A percentile compares a stretch with the other conserved stretches of the same genome.
These are phyloP conservation scores for Sugiyamaella castrensis DNA, from an alignment of 1,139 yeast species.

Conservation along the genomic window DNA sequence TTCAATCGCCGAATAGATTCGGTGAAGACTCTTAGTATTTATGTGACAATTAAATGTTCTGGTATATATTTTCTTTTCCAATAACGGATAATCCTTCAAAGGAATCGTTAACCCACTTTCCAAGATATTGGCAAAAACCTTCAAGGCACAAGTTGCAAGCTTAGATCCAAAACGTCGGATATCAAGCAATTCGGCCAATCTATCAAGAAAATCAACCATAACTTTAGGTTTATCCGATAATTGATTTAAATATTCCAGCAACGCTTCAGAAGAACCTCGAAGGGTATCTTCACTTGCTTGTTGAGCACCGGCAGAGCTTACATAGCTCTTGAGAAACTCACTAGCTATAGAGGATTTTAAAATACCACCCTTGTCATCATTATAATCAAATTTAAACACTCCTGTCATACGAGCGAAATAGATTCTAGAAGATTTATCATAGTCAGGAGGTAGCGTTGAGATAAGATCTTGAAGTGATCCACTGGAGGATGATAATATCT, in stretches of 20 bases:
- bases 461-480: background rate
- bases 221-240: background rate
- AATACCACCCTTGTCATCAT: no score
- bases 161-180: constrained; percentile 15
- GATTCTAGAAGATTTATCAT: constrained; percentile 14
- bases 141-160: constrained; percentile 18
- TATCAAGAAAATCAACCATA: constrained; percentile 10
- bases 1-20: constrained; percentile 21
- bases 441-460: constrained; percentile 12
- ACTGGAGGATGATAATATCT: background rate
- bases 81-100: constrained; percentile 8
- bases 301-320: constrained; percentile 58
- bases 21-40: constrained; percentile 21
- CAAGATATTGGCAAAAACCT: constrained; percentile 17
- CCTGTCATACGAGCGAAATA: constrained; percentile 19
- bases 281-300: constrained; percentile 53
- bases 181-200: constrained; percentile 18
- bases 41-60: constrained; percentile 26
- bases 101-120: constrained; percentile 20
- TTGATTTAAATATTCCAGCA: constrained; percentile 40
- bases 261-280: constrained; percentile 44
- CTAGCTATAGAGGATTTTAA: constrained; percentile 25
- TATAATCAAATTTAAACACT: constrained; percentile 21
- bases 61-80: constrained; percentile 17
- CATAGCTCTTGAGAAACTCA: constrained; percentile 57